Conservation (phyloP, 768 basidiomycete species). For the Astraeus odoratus region DNA sequence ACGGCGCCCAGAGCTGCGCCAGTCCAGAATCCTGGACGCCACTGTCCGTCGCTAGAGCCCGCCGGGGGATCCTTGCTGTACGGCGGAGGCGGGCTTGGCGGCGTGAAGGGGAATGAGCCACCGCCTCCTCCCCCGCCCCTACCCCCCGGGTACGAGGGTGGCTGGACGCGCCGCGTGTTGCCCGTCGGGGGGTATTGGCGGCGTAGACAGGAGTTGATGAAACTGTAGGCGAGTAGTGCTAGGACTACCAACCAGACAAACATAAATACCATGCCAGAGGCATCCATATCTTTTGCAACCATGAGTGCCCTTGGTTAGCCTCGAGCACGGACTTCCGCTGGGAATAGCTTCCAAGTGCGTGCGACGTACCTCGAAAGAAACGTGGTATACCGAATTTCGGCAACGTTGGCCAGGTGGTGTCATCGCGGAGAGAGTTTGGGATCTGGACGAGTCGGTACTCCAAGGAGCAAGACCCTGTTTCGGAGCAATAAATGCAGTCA, state of each 20-base stretch:
- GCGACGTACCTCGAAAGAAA: constrained; percentile 18
- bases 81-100: constrained; percentile 48
- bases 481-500: neutral
- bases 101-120: constrained; percentile 50
- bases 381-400: constrained; percentile 4
- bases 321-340: no score
- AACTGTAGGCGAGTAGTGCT: constrained; percentile 46
- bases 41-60: constrained; percentile 27
- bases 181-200: constrained; percentile 23
- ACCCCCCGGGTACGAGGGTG: constrained; percentile 31
- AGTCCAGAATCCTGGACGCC: constrained; percentile 80
- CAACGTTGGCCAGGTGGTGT: constrained; percentile 9
- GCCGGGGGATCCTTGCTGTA: constrained; percentile 37
- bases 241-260: constrained; percentile 51
- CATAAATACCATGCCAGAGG: constrained; percentile 44
- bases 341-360: no score
- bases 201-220: constrained; percentile 50
- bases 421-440: constrained; percentile 31
- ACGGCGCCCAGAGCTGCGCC: constrained; percentile 71
- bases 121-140: constrained; percentile 14
- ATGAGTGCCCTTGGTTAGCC: no score
- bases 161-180: constrained; percentile 21
- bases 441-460: constrained; percentile 77
- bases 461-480: constrained; percentile 81
- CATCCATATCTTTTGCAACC: constrained; percentile 48